These are phyloP conservation scores for Fusarium marasasianum DNA, from an alignment of 2,329 filamentous ascomycete genomes.

Conservation along the genomic window DNA sequence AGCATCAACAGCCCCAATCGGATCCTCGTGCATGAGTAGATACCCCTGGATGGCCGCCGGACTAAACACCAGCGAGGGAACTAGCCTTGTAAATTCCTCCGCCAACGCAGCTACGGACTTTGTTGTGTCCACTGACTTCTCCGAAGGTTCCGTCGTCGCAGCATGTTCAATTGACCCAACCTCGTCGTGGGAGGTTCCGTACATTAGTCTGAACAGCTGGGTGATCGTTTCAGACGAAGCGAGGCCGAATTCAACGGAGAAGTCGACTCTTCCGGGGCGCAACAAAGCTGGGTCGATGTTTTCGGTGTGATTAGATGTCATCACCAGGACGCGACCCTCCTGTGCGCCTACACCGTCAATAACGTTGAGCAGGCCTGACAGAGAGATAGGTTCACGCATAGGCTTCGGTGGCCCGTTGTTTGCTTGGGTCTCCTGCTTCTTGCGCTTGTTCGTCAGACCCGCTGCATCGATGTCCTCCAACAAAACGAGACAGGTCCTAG, in stretches of 20 bases:
- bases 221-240: slow-evolving; percentile 7
- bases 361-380: slow-evolving; percentile 73
- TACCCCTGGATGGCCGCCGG: slow-evolving; percentile 34
- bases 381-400: slow-evolving; percentile 32
- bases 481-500: slow-evolving; percentile 17
- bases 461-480: slow-evolving; percentile 31
- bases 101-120: background rate
- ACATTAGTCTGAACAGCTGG: slow-evolving; percentile 17
- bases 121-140: background rate
- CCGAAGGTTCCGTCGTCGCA: background rate
- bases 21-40: slow-evolving; percentile 22
- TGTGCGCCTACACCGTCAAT: slow-evolving; percentile 74
- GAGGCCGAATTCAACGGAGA: slow-evolving; percentile 12
- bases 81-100: slow-evolving; percentile 4
- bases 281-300: slow-evolving; percentile 21
- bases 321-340: slow-evolving; percentile 74
- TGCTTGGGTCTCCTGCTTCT: background rate
- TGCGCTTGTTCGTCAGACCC: slow-evolving; percentile 3
- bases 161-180: background rate
- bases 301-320: slow-evolving; percentile 70
- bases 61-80: slow-evolving; percentile 22
- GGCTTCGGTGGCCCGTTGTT: background rate
- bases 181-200: background rate
- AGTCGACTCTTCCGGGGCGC: slow-evolving; percentile 16
- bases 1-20: slow-evolving; percentile 5